phyloP scores from a whole-genome alignment of 1,139 yeast genomes.

The Eremothecium cymbalariae region DNA sequence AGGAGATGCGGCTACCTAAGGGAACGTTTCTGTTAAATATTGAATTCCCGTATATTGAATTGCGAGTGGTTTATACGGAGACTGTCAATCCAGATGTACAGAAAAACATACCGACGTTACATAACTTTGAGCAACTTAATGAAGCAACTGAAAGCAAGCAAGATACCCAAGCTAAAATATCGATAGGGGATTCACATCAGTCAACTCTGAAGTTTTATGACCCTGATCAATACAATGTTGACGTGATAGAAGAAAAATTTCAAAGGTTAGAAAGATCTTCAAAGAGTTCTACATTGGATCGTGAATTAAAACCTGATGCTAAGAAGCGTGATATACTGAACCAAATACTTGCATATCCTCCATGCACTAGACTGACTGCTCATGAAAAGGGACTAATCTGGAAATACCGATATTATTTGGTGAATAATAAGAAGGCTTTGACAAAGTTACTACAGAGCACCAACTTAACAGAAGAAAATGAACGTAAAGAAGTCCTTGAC shows the following conservation, averaged over 20 bases:
- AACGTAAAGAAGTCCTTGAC: conserved; percentile 68
- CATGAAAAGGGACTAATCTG: conserved; percentile 84
- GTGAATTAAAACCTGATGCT: conserved; percentile 83
- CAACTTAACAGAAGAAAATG: conserved; percentile 79
- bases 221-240: conserved; percentile 57
- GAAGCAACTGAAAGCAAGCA: conserved; percentile 23
- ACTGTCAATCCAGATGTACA: conserved; percentile 33
- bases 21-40: conserved; percentile 45
- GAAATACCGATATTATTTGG: conserved; percentile 82
- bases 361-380: conserved; percentile 71
- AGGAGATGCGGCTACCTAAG: conserved; percentile 25
- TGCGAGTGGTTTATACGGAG: conserved; percentile 77
- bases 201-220: conserved; percentile 48
- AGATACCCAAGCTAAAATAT: conserved; percentile 25
- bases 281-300: conserved; percentile 67
- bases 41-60: conserved; percentile 69
- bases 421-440: conserved; percentile 65
- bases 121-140: conserved; percentile 26
- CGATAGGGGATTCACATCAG: conserved; percentile 29
- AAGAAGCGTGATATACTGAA: conserved; percentile 68
- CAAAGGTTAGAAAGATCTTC: conserved; percentile 70
- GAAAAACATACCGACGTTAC: conserved; percentile 31
- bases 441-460: conserved; percentile 83
- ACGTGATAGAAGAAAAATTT: conserved; percentile 83
- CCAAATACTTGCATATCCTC: conserved; percentile 64